These are phyloP conservation scores for Phenoliferia sp. DNA, from an alignment of 1,284 basidiomycete genomes.

Conservation along the genomic window DNA sequence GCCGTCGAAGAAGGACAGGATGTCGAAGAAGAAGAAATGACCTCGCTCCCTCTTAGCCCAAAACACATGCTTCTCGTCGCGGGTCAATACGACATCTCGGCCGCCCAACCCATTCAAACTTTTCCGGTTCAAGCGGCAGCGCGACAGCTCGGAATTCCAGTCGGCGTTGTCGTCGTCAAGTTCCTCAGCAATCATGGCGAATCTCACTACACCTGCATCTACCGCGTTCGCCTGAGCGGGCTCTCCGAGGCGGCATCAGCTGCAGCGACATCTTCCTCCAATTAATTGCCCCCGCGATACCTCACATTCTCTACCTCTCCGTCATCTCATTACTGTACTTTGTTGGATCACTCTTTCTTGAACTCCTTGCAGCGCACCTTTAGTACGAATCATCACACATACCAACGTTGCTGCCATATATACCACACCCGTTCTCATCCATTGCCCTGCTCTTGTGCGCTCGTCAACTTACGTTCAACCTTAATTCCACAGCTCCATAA, in stretches of 20 bases:
- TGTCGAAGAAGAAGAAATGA: constrained; percentile 38
- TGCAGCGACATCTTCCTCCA: not conserved
- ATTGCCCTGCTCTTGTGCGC: too few relatives aligned
- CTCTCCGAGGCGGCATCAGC: not conserved
- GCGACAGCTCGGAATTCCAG: constrained; percentile 63
- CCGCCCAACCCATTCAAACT: constrained; percentile 70
- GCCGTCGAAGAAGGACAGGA: constrained; percentile 29
- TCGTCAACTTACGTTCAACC: too few relatives aligned
- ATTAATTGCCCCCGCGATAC: too few relatives aligned
- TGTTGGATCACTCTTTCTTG: too few relatives aligned
- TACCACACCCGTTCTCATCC: too few relatives aligned
- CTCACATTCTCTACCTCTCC: too few relatives aligned
- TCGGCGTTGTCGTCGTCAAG: constrained; percentile 71
- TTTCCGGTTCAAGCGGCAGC: constrained; percentile 70
- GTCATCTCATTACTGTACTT: not conserved
- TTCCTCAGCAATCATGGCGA: constrained; percentile 83
- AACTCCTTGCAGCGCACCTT: too few relatives aligned
- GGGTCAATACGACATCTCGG: constrained; percentile 72
- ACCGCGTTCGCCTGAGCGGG: constrained; percentile 63
- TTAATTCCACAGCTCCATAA: too few relatives aligned
- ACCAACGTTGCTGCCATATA: too few relatives aligned
- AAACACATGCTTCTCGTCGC: constrained; percentile 68
- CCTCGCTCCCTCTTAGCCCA: constrained; percentile 52
- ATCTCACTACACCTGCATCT: constrained; percentile 78
- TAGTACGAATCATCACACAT: too few relatives aligned